These are phyloP conservation scores for Auricularia sp. DNA, from an alignment of 768 basidiomycete species.

Conservation along the genomic window DNA sequence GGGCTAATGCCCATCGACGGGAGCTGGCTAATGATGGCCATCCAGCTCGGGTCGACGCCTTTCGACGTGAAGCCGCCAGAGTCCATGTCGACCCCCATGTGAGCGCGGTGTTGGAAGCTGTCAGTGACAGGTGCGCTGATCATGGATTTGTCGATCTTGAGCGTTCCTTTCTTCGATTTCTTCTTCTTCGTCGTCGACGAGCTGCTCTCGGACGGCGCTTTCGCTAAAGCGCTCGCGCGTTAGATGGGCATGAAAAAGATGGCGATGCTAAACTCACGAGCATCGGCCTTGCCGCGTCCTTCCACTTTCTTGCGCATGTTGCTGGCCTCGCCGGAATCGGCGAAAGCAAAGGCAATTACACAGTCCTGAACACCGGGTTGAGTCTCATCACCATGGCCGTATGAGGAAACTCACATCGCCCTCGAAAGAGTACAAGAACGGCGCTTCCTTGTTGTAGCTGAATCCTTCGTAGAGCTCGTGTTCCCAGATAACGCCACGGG, in stretches of 20 bases:
- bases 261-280: slow-evolving; percentile 28
- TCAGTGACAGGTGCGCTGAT: slow-evolving; percentile 74
- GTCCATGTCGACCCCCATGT: slow-evolving; percentile 89
- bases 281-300: slow-evolving; percentile 49
- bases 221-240: slow-evolving; percentile 12
- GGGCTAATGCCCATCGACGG: slow-evolving; percentile 51
- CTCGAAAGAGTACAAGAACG: slow-evolving; percentile 87
- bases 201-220: slow-evolving; percentile 36
- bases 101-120: slow-evolving; percentile 82
- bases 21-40: slow-evolving; percentile 56
- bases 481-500: slow-evolving; percentile 84
- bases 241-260: background rate
- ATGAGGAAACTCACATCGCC: slow-evolving; percentile 63
- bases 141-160: slow-evolving; percentile 85
- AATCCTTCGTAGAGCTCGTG: slow-evolving; percentile 82
- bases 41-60: slow-evolving; percentile 89
- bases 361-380: background rate
- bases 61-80: slow-evolving; percentile 62
- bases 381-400: no score
- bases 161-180: slow-evolving; percentile 42
- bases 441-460: slow-evolving; percentile 71
- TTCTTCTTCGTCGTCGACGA: slow-evolving; percentile 28
- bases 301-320: slow-evolving; percentile 78
- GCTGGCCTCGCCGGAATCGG: slow-evolving; percentile 77
- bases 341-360: slow-evolving; percentile 34